A percentile compares a stretch with the other conserved stretches of the same genome.
These are phyloP conservation scores for Aureobasidium uvarum DNA, from an alignment of 2,329 filamentous ascomycete genomes.

Conservation along the genomic window DNA sequence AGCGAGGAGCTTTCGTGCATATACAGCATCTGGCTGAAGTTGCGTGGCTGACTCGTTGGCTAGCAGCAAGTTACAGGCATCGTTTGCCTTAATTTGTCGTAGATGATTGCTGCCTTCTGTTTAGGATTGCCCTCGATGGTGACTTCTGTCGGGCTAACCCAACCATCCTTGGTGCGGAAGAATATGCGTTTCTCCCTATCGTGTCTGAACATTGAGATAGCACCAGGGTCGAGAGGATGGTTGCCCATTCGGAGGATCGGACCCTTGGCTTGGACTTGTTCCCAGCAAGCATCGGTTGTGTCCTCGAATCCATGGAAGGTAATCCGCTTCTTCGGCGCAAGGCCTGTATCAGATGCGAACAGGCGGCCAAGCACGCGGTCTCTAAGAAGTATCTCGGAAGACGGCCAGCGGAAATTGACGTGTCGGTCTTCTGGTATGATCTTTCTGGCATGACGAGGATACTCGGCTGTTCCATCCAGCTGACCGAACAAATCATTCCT, in stretches of 20 bases:
- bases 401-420: slow-evolving; percentile 61
- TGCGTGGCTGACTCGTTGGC: background rate
- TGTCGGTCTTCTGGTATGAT: slow-evolving; percentile 63
- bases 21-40: background rate
- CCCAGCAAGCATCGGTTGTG: slow-evolving; percentile 9
- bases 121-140: slow-evolving; percentile 22
- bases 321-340: background rate
- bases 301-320: slow-evolving; percentile 24
- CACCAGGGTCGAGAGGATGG: background rate
- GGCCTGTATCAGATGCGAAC: slow-evolving; percentile 55
- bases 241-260: background rate
- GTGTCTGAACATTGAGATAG: background rate
- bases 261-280: background rate
- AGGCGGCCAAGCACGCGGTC: slow-evolving; percentile 62
- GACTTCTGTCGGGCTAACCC: slow-evolving; percentile 13
- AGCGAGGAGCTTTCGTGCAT: background rate
- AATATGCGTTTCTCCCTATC: slow-evolving; percentile 10
- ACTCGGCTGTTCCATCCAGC: slow-evolving; percentile 25
- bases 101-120: slow-evolving; percentile 3
- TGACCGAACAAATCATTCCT: slow-evolving; percentile 31
- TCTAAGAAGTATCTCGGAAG: slow-evolving; percentile 56
- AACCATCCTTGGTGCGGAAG: slow-evolving; percentile 12
- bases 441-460: slow-evolving; percentile 64
- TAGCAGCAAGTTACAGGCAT: slow-evolving; percentile 12
- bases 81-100: background rate